Evolutionary conservation across 306 rosid genomes (phyloP), one percentile per base, ranked within the genome.

Genomic region (Begonia peltatifolia): DNA sequence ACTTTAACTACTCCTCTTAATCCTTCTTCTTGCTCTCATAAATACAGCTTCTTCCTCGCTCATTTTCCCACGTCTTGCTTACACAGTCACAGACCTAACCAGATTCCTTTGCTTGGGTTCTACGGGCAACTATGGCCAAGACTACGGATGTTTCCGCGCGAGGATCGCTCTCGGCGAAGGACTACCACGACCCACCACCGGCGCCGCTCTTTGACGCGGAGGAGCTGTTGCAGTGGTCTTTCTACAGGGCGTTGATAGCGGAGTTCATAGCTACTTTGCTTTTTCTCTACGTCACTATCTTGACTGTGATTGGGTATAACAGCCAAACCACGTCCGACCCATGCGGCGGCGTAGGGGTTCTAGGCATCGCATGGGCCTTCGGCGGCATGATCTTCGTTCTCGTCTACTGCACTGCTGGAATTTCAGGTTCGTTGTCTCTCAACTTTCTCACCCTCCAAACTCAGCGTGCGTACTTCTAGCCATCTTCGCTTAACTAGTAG

Each of bases 331-430:
- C 14, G 4, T 68, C 36, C 11, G 80, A 74, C 55, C 17, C 41
- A 5, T 83, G 97, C 50, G 84, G 74, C 4, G 95, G 94, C 1
- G 97, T 90, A 47, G 95, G 97, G 11, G 25, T 59, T 58, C 87
- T 90, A 4, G 97, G 97, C 0, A 76, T 90, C 61, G 92, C 97
- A 9, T 90, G 95, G 95, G 85, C 97, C 17, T 90, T 90, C 36
- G 97, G 97, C 6, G 99, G 99, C 81, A 90, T 90, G 99, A 90
- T 90, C 73, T 90, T 86, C 63, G 48, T 86, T 50, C 94, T 90
- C 46, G 99, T 90, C 59, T 90, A 90, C 88, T 86, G 96, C 79
- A 90, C 95, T 38, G 95, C 97, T 42, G 97, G 97, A 1, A 85
- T 90, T 60, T 90, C 97, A 57, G 97, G 95, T 85, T 48, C 3